phyloP scores from a whole-genome alignment of 1,284 basidiomycete species.

The Apiotrichum akiyoshidainum region DNA sequence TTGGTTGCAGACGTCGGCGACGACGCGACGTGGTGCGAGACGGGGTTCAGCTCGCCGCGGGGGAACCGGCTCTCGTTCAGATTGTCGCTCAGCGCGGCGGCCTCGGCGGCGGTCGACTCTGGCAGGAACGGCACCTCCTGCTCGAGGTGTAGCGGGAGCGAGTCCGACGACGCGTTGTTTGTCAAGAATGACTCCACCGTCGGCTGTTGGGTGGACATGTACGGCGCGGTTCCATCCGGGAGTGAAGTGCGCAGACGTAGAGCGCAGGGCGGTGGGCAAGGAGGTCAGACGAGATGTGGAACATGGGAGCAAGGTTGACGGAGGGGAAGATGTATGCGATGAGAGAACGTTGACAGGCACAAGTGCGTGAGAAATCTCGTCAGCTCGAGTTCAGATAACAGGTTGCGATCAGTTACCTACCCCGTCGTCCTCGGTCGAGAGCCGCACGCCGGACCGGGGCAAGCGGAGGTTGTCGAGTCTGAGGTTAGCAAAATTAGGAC shows the following conservation, averaged over 20 bases:
- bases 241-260: no score
- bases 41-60: background rate
- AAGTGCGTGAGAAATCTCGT: background rate
- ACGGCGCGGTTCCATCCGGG: background rate
- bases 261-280: background rate
- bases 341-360: background rate
- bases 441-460: constrained; percentile 2
- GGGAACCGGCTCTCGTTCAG: background rate
- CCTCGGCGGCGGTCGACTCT: constrained; percentile 1
- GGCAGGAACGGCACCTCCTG: constrained; percentile 16
- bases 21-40: background rate
- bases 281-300: no score
- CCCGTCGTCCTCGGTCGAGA: constrained; percentile 25
- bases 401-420: constrained; percentile 10
- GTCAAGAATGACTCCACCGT: constrained; percentile 35
- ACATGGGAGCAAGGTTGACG: no score
- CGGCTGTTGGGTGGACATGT: constrained; percentile 22
- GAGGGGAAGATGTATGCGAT: background rate
- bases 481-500: background rate
- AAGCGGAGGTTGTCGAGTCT: constrained; percentile 4
- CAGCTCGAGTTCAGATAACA: background rate
- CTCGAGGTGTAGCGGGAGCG: constrained; percentile 30
- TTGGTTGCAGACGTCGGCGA: background rate
- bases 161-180: constrained; percentile 41
- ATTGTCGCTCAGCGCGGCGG: constrained; percentile 5